Conservation (phyloP, 257 asterid genomes). For the Petunia axillaris region DNA sequence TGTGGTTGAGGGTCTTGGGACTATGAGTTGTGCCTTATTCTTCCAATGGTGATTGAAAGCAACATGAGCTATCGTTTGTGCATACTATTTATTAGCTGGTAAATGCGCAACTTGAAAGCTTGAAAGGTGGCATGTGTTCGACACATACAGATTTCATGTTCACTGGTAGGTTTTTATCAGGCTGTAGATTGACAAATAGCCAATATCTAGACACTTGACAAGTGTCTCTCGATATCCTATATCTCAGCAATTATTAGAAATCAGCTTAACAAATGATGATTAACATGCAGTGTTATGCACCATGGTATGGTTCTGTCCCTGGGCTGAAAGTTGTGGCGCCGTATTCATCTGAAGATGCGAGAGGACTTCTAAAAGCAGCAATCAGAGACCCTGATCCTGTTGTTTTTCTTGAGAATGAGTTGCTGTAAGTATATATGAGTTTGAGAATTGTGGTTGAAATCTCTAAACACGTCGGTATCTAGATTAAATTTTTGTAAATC, state of each 20-base stretch:
- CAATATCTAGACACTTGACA: no score
- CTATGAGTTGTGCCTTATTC: background rate
- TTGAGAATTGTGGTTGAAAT: background rate
- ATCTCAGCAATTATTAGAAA: background rate
- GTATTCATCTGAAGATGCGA: conserved; percentile 55
- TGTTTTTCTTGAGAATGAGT: conserved; percentile 58
- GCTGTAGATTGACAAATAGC: background rate
- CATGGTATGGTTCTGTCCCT: conserved; percentile 51
- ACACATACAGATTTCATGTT: background rate
- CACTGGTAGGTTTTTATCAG: background rate
- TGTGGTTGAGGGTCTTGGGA: background rate
- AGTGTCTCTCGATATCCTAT: no score
- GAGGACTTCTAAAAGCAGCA: conserved; percentile 58
- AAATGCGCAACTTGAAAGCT: background rate
- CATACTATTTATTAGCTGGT: conserved; percentile 7
- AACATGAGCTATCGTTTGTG: background rate
- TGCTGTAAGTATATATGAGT: conserved; percentile 36
- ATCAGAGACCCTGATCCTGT: conserved; percentile 62
- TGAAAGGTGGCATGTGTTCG: background rate
- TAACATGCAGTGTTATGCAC: conserved; percentile 51
- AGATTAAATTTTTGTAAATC: background rate
- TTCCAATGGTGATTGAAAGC: background rate
- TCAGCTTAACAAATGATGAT: background rate
- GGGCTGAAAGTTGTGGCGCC: conserved; percentile 53
- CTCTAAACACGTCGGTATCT: background rate